A percentile compares a stretch with the other conserved stretches of the same genome.
Conservation (phyloP, 164 flowering plant genomes). For the Platanus orientalis region DNA sequence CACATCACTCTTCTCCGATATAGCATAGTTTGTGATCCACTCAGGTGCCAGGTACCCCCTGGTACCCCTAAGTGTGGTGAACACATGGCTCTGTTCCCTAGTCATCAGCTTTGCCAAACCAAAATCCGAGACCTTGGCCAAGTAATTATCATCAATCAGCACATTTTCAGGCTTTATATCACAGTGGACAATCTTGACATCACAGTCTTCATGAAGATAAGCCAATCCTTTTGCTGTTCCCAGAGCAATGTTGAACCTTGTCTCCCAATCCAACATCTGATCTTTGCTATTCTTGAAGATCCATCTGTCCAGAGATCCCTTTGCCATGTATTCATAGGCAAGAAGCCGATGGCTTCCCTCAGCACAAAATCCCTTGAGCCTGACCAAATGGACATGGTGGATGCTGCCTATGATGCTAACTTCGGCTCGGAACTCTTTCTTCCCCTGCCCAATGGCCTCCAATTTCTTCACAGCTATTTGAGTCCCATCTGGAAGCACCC, state of each 20-base stretch:
- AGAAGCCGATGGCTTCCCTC: constrained; percentile 49
- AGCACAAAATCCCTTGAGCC: constrained; percentile 53
- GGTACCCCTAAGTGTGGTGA: constrained; percentile 58
- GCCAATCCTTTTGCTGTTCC: constrained; percentile 56
- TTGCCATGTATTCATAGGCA: constrained; percentile 54
- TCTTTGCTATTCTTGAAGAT: constrained; percentile 35
- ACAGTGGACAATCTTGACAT: constrained; percentile 53
- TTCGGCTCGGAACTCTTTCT: constrained; percentile 63
- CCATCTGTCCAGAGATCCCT: constrained; percentile 56
- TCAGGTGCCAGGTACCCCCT: constrained; percentile 74
- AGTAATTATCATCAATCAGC: constrained; percentile 46
- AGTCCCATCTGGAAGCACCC: constrained; percentile 43
- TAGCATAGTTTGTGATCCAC: constrained; percentile 59
- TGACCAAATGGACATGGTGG: constrained; percentile 56
- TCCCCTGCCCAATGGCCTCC: constrained; percentile 63
- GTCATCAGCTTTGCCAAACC: constrained; percentile 65
- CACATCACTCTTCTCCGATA: constrained; percentile 67
- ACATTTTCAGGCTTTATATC: constrained; percentile 68
- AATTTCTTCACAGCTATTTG: constrained; percentile 52
- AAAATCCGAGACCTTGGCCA: constrained; percentile 59
- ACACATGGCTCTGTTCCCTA: constrained; percentile 52
- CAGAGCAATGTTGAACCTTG: constrained; percentile 39
- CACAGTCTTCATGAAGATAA: constrained; percentile 55
- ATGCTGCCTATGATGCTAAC: constrained; percentile 57
- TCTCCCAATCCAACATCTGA: constrained; percentile 38